Base-by-base conservation (phyloP, 768 basidiomycete species). In the Pleurotus tuber-regium region DNA sequence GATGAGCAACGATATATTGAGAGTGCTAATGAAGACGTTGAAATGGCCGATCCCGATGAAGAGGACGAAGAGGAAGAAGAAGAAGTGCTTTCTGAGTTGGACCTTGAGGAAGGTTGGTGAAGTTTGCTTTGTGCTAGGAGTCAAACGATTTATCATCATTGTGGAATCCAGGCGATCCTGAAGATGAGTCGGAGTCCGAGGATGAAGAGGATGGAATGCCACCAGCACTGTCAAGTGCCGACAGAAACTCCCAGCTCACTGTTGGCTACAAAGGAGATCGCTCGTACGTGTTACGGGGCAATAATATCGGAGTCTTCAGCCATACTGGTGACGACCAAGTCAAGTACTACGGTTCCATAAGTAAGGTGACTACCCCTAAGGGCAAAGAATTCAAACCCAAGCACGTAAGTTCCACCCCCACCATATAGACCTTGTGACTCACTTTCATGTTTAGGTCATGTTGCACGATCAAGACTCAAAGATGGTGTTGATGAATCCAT, bases 251-350 rank as follows among this genome's bases (percentile, higher is more conserved):
- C 4, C 89, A 92, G 56, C 78, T 98, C 30, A 91, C 90, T 3
- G 86, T 98, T 33, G 96, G 96, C 9, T 95, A 97, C 77, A 93
- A 92, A 70, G 91, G 93, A 54, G 94, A 97, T 61, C 79, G 95
- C 24, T 92, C 94, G 9, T 97, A 92, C 61, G 94, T 98, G 52
- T 86, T 92, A 29, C 85, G 94, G 39, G 95, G 94, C 33, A 88
- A 83, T 68, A 91, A 87, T 62, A 94, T 97, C 47, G 92, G 92
- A 12, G 90, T 94, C 21, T 97, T 95, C 73, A 84, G 79, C 51
- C 89, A 89, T 61, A 76, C 82, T 2, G 78, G 72, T 18, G 80
- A 83, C 48, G 76, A 82, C 55, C 75, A 84, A 55, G 81, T 97
- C 63, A 88, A 89, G 65, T 96, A 92, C 66, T 79, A 83, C 53